phyloP scores from a whole-genome alignment of 1,284 basidiomycete genomes.

The Austroboletus niveus region DNA sequence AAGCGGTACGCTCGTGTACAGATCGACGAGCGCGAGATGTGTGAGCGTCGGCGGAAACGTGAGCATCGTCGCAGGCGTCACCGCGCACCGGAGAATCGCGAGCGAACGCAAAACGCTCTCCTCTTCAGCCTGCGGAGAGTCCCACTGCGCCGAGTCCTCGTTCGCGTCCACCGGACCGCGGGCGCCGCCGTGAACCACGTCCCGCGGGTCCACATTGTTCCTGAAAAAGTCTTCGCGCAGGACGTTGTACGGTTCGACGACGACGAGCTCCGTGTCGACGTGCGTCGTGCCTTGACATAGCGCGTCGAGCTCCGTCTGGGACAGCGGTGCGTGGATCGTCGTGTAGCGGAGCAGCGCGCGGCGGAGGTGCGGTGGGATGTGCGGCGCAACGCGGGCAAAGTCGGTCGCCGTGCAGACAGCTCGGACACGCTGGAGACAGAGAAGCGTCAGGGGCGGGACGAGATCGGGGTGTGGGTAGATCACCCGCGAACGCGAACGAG shows the following conservation, averaged over 20 bases:
- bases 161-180: not conserved
- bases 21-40: conserved; percentile 49
- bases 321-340: conserved; percentile 54
- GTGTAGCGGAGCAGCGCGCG: conserved; percentile 54
- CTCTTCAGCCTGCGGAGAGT: conserved; percentile 8
- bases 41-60: conserved; percentile 58
- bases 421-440: conserved; percentile 41
- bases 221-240: conserved; percentile 45
- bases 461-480: conserved; percentile 12
- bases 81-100: conserved; percentile 35
- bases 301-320: conserved; percentile 44
- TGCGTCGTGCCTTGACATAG: conserved; percentile 50
- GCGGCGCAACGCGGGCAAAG: conserved; percentile 44
- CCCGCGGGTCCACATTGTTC: not conserved
- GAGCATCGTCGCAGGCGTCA: conserved; percentile 39
- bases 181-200: no score
- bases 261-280: conserved; percentile 57
- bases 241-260: conserved; percentile 53
- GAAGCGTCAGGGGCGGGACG: conserved; percentile 46
- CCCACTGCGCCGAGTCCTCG: conserved; percentile 18
- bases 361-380: conserved; percentile 55
- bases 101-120: conserved; percentile 39
- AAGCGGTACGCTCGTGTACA: conserved; percentile 38
- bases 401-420: conserved; percentile 21
- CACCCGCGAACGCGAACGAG: not conserved